These are phyloP conservation scores for Colletotrichum sp. DNA, from an alignment of 2,329 filamentous ascomycete species.

Conservation along the genomic window DNA sequence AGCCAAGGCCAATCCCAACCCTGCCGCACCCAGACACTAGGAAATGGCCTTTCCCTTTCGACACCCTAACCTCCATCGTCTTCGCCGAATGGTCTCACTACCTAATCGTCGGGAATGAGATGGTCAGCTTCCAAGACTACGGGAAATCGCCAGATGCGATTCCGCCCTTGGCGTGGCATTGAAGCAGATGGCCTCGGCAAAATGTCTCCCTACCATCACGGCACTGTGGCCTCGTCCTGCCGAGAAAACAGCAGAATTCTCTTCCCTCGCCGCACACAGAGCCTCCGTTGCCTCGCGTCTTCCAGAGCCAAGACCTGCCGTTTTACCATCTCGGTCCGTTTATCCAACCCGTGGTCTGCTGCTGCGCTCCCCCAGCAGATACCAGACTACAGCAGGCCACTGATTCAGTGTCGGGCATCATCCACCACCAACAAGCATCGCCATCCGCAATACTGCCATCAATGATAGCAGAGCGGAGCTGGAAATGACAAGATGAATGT, in stretches of 20 bases:
- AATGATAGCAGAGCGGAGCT: background rate
- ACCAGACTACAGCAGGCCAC: background rate
- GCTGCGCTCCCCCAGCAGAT: background rate
- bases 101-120: background rate
- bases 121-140: background rate
- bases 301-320: background rate
- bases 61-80: background rate
- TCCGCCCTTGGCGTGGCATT: background rate
- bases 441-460: background rate
- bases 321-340: background rate
- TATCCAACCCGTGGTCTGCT: background rate
- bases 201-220: conserved; percentile 9
- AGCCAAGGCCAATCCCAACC: background rate
- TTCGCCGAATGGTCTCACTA: background rate
- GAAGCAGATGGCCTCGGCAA: background rate
- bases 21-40: background rate
- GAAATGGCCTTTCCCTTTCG: background rate
- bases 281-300: background rate
- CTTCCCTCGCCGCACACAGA: background rate
- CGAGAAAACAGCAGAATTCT: background rate
- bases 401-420: background rate
- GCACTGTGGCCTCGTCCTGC: background rate
- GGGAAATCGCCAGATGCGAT: background rate
- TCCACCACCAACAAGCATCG: background rate
- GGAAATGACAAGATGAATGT: background rate